Percentiles rank a stretch among this genome's conserved stretches.
Conservation (phyloP, 768 basidiomycete genomes). For the Serendipita sp. region DNA sequence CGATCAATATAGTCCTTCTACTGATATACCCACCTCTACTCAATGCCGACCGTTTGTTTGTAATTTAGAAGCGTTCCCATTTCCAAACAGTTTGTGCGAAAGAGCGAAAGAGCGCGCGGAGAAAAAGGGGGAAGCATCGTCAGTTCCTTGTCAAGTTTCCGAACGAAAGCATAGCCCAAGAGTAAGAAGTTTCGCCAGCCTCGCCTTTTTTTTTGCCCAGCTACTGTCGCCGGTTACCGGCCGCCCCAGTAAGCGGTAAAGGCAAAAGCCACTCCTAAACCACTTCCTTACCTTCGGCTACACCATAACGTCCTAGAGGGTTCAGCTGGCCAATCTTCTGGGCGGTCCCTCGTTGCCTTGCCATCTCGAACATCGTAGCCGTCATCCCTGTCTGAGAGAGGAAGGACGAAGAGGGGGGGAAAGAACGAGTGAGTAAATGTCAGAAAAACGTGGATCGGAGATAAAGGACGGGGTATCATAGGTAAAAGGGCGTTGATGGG, state of each 20-base stretch:
- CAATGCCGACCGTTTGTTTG: too few relatives aligned
- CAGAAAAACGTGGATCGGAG: background rate
- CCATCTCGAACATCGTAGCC: constrained; percentile 52
- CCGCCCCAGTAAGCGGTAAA: constrained; percentile 7
- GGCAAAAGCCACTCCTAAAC: background rate
- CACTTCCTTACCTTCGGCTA: constrained; percentile 47
- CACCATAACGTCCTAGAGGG: constrained; percentile 64
- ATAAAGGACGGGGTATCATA: background rate
- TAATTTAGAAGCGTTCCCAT: too few relatives aligned
- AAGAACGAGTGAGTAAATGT: background rate
- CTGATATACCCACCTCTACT: too few relatives aligned
- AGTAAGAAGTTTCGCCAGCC: too few relatives aligned
- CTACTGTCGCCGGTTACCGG: background rate
- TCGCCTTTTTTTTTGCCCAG: too few relatives aligned
- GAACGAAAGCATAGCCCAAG: too few relatives aligned
- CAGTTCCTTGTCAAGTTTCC: background rate
- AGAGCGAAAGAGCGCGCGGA: background rate
- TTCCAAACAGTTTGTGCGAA: too few relatives aligned
- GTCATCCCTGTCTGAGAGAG: constrained; percentile 68
- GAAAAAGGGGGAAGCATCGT: background rate
- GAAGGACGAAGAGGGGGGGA: background rate
- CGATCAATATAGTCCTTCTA: too few relatives aligned
- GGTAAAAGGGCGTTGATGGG: background rate
- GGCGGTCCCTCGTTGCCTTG: constrained; percentile 55
- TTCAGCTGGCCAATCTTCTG: constrained; percentile 73